Evolutionary conservation across 495 filamentous ascomycete genomes (phyloP).

Genomic region (Talaromyces proteolyticus): DNA sequence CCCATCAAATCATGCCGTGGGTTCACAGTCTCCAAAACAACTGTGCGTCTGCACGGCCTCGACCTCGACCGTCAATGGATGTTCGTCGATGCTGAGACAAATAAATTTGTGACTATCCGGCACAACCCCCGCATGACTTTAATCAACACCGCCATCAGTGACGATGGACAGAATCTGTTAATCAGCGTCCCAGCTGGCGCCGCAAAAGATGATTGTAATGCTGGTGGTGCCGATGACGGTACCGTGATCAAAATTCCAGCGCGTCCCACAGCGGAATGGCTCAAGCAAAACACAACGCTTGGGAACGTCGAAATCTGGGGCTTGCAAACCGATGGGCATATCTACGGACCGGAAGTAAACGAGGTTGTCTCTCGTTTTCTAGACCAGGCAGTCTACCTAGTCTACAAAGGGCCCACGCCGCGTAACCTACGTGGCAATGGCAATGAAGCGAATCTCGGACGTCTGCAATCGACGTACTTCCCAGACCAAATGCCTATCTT

Average conservation of each 20-base stretch:
- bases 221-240: slow-evolving; percentile 12
- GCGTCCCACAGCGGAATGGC: slow-evolving; percentile 24
- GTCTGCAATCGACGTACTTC: slow-evolving; percentile 32
- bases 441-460: slow-evolving; percentile 25
- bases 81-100: slow-evolving; percentile 30
- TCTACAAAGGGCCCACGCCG: slow-evolving; percentile 37
- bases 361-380: slow-evolving; percentile 27
- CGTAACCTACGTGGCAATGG: slow-evolving; percentile 36
- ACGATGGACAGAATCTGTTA: slow-evolving; percentile 15
- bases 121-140: slow-evolving; percentile 37
- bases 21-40: slow-evolving; percentile 60
- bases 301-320: slow-evolving; percentile 34
- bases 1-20: slow-evolving; percentile 87
- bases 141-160: slow-evolving; percentile 28
- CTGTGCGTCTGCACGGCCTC: slow-evolving; percentile 65
- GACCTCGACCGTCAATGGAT: slow-evolving; percentile 68
- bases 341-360: slow-evolving; percentile 28
- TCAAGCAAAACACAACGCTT: slow-evolving; percentile 23
- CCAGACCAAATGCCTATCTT: slow-evolving; percentile 38
- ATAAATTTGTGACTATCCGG: slow-evolving; percentile 37
- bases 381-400: slow-evolving; percentile 24
- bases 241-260: slow-evolving; percentile 22
- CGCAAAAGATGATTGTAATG: too few relatives aligned
- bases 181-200: too few relatives aligned
- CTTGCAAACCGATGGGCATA: slow-evolving; percentile 31